Base-by-base conservation (phyloP, 768 basidiomycete genomes). In the Hygrophorus pudorinus region DNA sequence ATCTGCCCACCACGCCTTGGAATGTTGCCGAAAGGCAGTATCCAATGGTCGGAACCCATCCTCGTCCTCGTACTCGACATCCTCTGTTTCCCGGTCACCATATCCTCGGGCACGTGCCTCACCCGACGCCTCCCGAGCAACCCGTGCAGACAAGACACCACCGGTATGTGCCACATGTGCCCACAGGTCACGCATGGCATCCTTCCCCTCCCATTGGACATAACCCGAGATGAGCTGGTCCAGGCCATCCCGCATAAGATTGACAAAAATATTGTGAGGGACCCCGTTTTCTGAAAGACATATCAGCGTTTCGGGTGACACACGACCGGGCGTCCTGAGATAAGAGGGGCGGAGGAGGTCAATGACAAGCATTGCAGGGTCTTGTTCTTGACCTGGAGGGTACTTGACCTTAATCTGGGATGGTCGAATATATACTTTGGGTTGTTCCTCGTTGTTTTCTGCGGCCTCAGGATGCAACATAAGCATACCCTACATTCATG, bases 1-100 rank as follows among this genome's bases (percentile, higher is more conserved):
- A 47, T 85, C 81, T n/a, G 62, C 65, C 79, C 79, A 83, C 79
- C 81, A 83, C 1, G 81, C 78, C 14, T 64, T 61, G n/a, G 80
- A 81, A 2, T 60, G 59, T 33, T 71, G 65, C 2, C 54, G 54
- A 7, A 52, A 42, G 1, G 54, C 50, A 5, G 50, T 51, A 6
- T 63, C 59, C 11, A 51, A 34, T 10, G 59, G 51, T 12, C 60
- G 50, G 13, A 59, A 50, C 10, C 51, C 57, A 32, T 68, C 68
- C 45, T 66, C 66, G 29, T 72, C 68, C 5, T 65, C 62, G 0
- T 55, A 21, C 4, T 62, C 64, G 7, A 60, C 62, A 13, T 63
- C 63, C 7, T 67, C 65, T 16, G 50, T 54, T n/a, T 66, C 65
- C 8, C 58, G 50, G 28, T 68, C 65, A 10, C 63, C 59, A 44